Percentiles rank a stretch among this genome's conserved stretches.
These are phyloP conservation scores for Candida hungchunana DNA, from an alignment of 805 yeast species.

Conservation along the genomic window DNA sequence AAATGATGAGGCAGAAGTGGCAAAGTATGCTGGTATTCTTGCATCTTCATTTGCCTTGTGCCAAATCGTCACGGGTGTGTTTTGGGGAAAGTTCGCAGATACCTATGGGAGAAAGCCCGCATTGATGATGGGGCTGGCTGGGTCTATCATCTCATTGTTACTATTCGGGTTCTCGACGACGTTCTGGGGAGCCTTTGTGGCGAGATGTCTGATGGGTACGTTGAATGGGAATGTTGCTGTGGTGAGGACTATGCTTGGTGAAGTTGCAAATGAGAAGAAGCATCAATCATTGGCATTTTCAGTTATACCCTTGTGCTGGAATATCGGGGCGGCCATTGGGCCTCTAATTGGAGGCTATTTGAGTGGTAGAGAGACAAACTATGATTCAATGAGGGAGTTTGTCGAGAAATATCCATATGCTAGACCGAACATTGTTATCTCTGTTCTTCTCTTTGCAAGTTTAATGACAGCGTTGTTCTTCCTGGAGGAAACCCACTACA, in stretches of 20 bases:
- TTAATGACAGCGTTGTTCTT: conserved; percentile 5
- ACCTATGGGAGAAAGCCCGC: conserved; percentile 55
- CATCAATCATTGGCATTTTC: conserved; percentile 16
- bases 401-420: conserved; percentile 13
- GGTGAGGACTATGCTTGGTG: conserved; percentile 15
- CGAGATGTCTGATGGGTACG: conserved; percentile 10
- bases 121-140: conserved; percentile 26
- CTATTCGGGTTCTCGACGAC: conserved; percentile 10
- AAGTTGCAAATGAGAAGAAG: conserved; percentile 11
- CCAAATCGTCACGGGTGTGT: conserved; percentile 51
- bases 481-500: conserved; percentile 15
- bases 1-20: conserved; percentile 43
- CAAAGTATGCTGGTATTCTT: conserved; percentile 56
- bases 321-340: conserved; percentile 12
- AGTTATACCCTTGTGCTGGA: conserved; percentile 14
- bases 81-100: conserved; percentile 57
- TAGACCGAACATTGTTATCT: conserved; percentile 11
- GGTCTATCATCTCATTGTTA: conserved; percentile 1
- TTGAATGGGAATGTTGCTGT: conserved; percentile 16
- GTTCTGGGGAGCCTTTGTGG: conserved; percentile 7
- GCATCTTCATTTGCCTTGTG: conserved; percentile 55
- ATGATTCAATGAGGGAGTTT: conserved; percentile 3
- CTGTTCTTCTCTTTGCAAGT: conserved; percentile 4
- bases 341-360: conserved; percentile 15
- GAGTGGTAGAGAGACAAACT: conserved; percentile 10